phyloP scores from a whole-genome alignment of 345 rosid species.

The Atalantia buxifolia region DNA sequence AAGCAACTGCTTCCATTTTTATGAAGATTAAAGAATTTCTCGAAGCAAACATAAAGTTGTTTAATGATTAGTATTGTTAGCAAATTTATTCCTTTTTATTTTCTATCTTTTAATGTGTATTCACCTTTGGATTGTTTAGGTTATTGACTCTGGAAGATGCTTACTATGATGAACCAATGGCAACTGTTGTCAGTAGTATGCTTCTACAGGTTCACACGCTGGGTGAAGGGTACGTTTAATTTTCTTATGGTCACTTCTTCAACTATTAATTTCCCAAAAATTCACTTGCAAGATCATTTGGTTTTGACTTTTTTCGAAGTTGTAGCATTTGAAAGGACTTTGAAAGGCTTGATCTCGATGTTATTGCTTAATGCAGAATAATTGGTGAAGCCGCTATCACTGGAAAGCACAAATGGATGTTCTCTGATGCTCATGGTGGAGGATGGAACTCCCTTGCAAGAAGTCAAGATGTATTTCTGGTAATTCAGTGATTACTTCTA shows the following conservation, averaged over 20 bases:
- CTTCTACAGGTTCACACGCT: conserved; percentile 55
- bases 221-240: conserved; percentile 75
- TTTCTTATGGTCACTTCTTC: neutral
- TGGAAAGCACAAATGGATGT: conserved; percentile 71
- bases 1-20: neutral
- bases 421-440: conserved; percentile 40
- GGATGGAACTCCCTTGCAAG: conserved; percentile 8
- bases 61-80: no score
- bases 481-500: conserved; percentile 9
- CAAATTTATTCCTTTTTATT: neutral
- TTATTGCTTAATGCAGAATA: conserved; percentile 28
- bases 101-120: neutral
- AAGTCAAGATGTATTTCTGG: conserved; percentile 35
- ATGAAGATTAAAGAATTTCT: neutral
- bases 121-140: conserved; percentile 34
- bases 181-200: conserved; percentile 44
- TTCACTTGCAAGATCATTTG: neutral
- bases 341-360: conserved; percentile 1
- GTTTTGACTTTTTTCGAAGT: neutral
- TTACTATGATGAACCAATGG: conserved; percentile 54
- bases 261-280: neutral
- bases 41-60: no score
- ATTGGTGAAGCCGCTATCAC: conserved; percentile 70
- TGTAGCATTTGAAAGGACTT: neutral
- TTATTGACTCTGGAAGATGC: conserved; percentile 71